These are phyloP conservation scores for Trichoderma sp. DNA, from an alignment of 2,329 filamentous ascomycete genomes.

Conservation along the genomic window DNA sequence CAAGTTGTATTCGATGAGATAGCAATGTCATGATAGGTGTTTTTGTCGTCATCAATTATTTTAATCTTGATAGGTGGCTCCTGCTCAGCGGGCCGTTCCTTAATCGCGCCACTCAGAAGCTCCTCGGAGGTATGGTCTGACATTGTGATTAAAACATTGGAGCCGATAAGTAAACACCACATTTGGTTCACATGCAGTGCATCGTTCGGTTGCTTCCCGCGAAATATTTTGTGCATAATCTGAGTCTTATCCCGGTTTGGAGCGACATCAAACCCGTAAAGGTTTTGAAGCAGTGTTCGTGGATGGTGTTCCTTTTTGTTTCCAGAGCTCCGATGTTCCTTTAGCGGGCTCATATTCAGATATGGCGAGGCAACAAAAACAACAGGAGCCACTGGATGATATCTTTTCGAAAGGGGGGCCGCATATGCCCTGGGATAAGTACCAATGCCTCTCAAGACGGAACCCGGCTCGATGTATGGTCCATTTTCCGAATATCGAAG, in stretches of 20 bases:
- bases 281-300: slow-evolving; percentile 1
- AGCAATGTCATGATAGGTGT: background rate
- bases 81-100: background rate
- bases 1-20: background rate
- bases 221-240: background rate
- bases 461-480: background rate
- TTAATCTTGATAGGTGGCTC: background rate
- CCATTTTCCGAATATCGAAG: slow-evolving; percentile 7
- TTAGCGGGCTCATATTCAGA: background rate
- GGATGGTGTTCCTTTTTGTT: background rate
- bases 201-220: background rate
- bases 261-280: slow-evolving; percentile 4
- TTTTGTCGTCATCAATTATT: background rate
- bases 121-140: background rate
- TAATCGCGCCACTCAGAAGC: background rate
- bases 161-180: slow-evolving; percentile 3
- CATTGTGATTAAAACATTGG: background rate
- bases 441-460: background rate
- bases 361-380: slow-evolving; percentile 1
- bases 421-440: background rate
- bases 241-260: background rate
- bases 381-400: background rate
- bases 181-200: background rate
- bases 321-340: background rate
- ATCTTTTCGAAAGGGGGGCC: background rate